Evolutionary conservation across 768 basidiomycete genomes (phyloP).

Genomic region (Boletellus ananas): DNA sequence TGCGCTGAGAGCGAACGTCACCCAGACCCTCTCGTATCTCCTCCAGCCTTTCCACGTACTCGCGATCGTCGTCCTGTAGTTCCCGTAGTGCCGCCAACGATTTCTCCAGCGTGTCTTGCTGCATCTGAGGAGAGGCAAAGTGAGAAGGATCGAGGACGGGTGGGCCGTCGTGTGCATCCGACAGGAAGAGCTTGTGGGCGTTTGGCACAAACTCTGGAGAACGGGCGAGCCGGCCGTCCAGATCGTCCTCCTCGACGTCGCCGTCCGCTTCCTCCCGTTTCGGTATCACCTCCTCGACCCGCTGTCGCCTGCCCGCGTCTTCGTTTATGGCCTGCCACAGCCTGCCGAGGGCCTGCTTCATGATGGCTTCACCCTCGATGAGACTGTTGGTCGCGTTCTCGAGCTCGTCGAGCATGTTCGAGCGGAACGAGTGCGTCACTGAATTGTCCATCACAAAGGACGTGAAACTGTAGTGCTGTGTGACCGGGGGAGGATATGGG

Average conservation of each 20-base stretch:
- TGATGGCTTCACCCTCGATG: constrained; percentile 74
- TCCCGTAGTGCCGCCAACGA: constrained; percentile 70
- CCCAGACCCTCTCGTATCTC: constrained; percentile 83
- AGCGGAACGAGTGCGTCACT: constrained; percentile 80
- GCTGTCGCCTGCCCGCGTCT: constrained; percentile 45
- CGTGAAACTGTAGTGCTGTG: constrained; percentile 71
- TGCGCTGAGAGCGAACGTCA: constrained; percentile 65
- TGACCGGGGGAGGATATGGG: constrained; percentile 66
- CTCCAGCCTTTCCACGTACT: constrained; percentile 80
- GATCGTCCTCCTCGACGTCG: constrained; percentile 38
- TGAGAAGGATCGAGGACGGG: constrained; percentile 56
- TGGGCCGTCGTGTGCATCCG: constrained; percentile 44
- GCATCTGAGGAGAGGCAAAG: constrained; percentile 62
- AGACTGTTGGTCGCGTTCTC: constrained; percentile 79
- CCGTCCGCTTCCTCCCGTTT: constrained; percentile 69
- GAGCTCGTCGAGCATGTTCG: constrained; percentile 70
- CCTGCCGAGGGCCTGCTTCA: constrained; percentile 71
- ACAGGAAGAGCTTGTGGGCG: constrained; percentile 65
- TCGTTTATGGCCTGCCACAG: constrained; percentile 81
- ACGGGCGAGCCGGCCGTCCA: constrained; percentile 45
- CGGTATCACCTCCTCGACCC: constrained; percentile 46
- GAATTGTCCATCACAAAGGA: constrained; percentile 86
- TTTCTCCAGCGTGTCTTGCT: constrained; percentile 70
- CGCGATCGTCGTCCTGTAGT: constrained; percentile 80
- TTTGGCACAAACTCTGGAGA: constrained; percentile 66